Conservation (phyloP, 2,329 filamentous ascomycete species). For the Stagonosporopsis tanaceti region DNA sequence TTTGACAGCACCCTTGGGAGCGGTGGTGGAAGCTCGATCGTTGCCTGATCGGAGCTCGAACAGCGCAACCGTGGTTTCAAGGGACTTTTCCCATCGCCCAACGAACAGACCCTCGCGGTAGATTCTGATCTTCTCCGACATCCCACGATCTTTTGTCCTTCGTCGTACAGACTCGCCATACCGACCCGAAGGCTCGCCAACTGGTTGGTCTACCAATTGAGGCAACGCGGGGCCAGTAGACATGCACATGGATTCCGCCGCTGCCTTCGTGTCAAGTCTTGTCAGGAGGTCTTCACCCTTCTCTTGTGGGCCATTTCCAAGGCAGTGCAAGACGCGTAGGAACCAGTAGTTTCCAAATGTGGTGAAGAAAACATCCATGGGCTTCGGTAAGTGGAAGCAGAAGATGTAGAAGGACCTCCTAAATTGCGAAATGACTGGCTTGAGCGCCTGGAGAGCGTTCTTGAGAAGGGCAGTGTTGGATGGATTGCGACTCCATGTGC, state of each 20-base stretch:
- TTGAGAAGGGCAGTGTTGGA: conserved; percentile 55
- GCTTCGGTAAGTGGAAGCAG: conserved; percentile 59
- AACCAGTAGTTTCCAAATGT: conserved; percentile 60
- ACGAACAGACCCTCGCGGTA: conserved; percentile 61
- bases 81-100: conserved; percentile 60
- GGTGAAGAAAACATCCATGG: conserved; percentile 55
- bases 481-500: conserved; percentile 56
- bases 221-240: conserved; percentile 59
- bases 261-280: conserved; percentile 29
- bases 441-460: conserved; percentile 54
- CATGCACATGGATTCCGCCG: conserved; percentile 59
- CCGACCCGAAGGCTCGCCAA: conserved; percentile 15
- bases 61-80: conserved; percentile 59
- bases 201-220: conserved; percentile 49
- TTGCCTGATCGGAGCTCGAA: conserved; percentile 50
- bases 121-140: conserved; percentile 60
- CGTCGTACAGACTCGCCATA: conserved; percentile 52
- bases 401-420: conserved; percentile 64
- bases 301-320: conserved; percentile 44
- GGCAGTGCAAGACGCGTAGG: conserved; percentile 53
- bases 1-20: conserved; percentile 57
- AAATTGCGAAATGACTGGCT: conserved; percentile 59
- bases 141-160: conserved; percentile 54
- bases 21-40: conserved; percentile 25
- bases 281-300: conserved; percentile 20